Evolutionary conservation across 75 land plant species (phyloP).

Genomic region (Sequoia sempervirens): DNA sequence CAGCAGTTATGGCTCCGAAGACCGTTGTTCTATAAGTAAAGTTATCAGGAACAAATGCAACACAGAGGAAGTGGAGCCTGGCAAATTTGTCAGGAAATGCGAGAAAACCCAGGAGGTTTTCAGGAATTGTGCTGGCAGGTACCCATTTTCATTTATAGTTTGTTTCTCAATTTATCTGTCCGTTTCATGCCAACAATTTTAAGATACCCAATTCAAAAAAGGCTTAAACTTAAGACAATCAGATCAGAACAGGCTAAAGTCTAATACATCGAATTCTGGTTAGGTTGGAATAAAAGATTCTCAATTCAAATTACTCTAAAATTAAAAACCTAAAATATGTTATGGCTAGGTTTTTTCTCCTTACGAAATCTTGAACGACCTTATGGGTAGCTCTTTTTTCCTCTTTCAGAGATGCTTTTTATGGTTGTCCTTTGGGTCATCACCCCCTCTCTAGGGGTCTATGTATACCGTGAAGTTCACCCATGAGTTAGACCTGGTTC

Average conservation of each 20-base stretch:
- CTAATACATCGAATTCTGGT: not conserved
- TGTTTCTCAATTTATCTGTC: not conserved
- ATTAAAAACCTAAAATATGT: not conserved
- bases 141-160: not conserved
- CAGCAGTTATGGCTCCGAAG: constrained; percentile 1
- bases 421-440: not conserved
- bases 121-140: constrained; percentile 63
- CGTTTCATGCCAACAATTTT: not conserved
- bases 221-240: not conserved
- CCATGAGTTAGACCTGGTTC: too few species aligned
- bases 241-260: not conserved
- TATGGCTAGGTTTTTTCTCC: too few species aligned
- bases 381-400: not conserved
- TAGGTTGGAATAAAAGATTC: not conserved
- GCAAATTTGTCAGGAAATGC: constrained; percentile 67
- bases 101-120: constrained; percentile 70
- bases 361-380: not conserved
- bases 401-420: not conserved
- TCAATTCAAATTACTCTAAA: not conserved
- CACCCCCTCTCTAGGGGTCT: not conserved
- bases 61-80: constrained; percentile 65
- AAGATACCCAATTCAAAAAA: not conserved
- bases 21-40: constrained; percentile 37
- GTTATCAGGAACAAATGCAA: constrained; percentile 43
- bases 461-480: not conserved